A percentile compares a stretch with the other conserved stretches of the same genome.
Evolutionary conservation across 139 green algal species (phyloP).

Genomic region (Limnomonas spitsbergensis): DNA sequence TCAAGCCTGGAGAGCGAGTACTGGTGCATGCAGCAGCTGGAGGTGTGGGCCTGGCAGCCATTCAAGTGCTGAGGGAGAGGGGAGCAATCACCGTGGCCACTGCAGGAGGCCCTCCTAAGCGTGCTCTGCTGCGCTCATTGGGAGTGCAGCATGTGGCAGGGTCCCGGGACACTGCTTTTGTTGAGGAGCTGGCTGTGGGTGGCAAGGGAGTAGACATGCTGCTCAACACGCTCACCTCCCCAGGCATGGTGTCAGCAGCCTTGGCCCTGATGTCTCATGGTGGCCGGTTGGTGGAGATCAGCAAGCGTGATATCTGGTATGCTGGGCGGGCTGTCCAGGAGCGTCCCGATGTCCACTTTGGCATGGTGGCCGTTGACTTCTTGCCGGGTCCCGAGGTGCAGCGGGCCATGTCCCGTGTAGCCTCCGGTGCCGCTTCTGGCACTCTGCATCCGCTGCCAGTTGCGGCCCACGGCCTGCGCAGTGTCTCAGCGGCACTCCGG

Average conservation of each 20-base stretch:
- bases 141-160: conserved; percentile 42
- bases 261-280: conserved; percentile 51
- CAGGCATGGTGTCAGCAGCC: conserved; percentile 74
- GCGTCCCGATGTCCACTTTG: conserved; percentile 72
- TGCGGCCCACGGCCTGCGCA: conserved; percentile 31
- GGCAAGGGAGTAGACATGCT: conserved; percentile 43
- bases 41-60: conserved; percentile 68
- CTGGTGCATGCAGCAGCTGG: conserved; percentile 66
- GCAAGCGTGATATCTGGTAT: conserved; percentile 84
- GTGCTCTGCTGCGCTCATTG: conserved; percentile 53
- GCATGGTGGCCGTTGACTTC: conserved; percentile 85
- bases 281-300: conserved; percentile 79
- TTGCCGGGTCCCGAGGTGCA: conserved; percentile 56
- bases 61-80: conserved; percentile 47
- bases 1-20: conserved; percentile 35
- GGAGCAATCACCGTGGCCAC: conserved; percentile 56
- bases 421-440: conserved; percentile 32
- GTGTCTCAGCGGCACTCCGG: conserved; percentile 65
- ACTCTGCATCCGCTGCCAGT: conserved; percentile 40
- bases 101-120: conserved; percentile 69
- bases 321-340: conserved; percentile 59
- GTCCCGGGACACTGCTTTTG: conserved; percentile 71
- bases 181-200: conserved; percentile 33
- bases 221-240: conserved; percentile 83
- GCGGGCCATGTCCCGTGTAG: conserved; percentile 30